Base-by-base conservation (phyloP, 306 rosid genomes). In the Cucurbita maxima region DNA sequence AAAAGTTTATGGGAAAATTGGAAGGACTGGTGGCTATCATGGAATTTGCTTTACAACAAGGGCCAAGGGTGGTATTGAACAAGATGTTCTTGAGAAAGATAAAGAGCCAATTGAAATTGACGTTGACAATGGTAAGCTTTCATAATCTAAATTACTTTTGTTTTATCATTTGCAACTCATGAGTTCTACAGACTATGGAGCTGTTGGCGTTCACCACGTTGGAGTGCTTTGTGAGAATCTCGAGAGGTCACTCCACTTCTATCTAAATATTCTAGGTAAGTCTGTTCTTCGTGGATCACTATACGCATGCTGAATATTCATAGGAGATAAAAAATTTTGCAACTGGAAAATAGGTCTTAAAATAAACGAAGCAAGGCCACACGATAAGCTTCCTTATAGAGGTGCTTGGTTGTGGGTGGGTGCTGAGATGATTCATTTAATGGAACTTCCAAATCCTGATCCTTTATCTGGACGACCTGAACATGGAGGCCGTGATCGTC, bases 351-450 rank as follows among this genome's bases (percentile, higher is more conserved):
- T 37, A 94, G 95, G 99, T 57, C 96, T 94, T 72, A 76, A 86
- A 79, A 87, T 91, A 77, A 94, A 94, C 72, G 96, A 94, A 82
- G 99, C 99, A 48, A 85, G 99, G 86, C 99, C 99, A 38, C 80
- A 94, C 37, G 88, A 94, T 71, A 91, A 91, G 88, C 99, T 94
- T 54, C 99, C 97, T 62, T 94, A 91, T 40, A 85, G 92, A 73
- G 99, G 99, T 76, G 95, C 99, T 45, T 94, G 99, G 99, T 77
- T 94, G 60, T 91, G 99, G 99, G 97, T 94, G 64, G 99, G 99
- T 59, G 85, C 97, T 40, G 97, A 85, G 85, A 94, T 91, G 99
- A 89, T 94, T 74, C 99, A 91, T 80, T 80, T 94, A 62, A 94
- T 94, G 97, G 99, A 94, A 84, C 97, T 94, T 82, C 97, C 97